Evolutionary conservation across 805 yeast species (phyloP).

Genomic region (Ogataea ganodermae): DNA sequence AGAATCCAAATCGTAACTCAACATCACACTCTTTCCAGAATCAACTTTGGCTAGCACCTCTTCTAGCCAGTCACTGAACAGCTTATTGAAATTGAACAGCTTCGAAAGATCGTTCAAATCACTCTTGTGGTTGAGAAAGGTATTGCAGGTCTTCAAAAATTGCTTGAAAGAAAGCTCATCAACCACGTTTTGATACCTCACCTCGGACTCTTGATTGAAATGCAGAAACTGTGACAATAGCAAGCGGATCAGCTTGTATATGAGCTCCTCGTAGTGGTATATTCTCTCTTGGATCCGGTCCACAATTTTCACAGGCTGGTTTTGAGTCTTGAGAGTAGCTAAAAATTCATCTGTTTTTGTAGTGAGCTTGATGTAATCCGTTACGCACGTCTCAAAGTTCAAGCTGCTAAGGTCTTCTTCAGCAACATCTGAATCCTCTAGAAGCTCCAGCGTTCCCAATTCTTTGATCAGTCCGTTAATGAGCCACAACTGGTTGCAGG

Average conservation of each 20-base stretch:
- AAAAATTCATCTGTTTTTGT: conserved; percentile 16
- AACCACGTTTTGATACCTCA: conserved; percentile 11
- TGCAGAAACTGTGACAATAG: conserved; percentile 16
- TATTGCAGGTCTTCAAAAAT: conserved; percentile 21
- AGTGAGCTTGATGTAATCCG: conserved; percentile 20
- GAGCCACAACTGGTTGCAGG: conserved; percentile 35
- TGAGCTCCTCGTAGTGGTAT: conserved; percentile 10
- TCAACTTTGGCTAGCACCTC: conserved; percentile 19
- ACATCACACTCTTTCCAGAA: conserved; percentile 8
- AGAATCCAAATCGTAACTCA: conserved; percentile 9
- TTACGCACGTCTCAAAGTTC: conserved; percentile 19
- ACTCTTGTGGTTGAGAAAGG: conserved; percentile 5
- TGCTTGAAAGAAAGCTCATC: conserved; percentile 20
- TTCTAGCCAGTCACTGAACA: conserved; percentile 27
- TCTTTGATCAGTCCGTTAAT: conserved; percentile 34
- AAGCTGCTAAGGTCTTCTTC: conserved; percentile 16
- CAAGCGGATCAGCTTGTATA: conserved; percentile 12
- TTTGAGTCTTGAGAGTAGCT: not conserved
- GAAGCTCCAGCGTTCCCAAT: conserved; percentile 15
- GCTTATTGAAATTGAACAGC: conserved; percentile 27
- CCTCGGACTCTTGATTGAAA: conserved; percentile 14
- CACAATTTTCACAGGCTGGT: conserved; percentile 16
- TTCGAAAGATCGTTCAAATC: conserved; percentile 9
- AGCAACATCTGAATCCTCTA: conserved; percentile 1
- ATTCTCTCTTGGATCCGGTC: conserved; percentile 18